A percentile compares a stretch with the other conserved stretches of the same genome.
Conservation (phyloP, 1,139 yeast genomes). For the Hanseniaspora sp. region DNA sequence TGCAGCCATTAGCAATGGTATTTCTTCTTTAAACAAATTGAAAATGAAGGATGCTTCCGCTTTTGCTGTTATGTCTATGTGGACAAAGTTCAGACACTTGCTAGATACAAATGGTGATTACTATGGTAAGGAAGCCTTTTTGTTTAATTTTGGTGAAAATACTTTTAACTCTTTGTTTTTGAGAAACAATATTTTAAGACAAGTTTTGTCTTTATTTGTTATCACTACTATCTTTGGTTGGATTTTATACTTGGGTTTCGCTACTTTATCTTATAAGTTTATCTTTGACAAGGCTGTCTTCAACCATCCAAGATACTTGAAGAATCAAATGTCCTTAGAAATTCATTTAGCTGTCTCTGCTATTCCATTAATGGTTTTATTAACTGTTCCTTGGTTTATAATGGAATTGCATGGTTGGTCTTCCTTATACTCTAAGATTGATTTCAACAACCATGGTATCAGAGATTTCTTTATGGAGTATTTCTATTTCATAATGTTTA, state of each 20-base stretch:
- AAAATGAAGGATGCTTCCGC: slow-evolving; percentile 19
- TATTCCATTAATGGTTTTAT: slow-evolving; percentile 76
- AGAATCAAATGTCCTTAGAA: slow-evolving; percentile 80
- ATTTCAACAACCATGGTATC: slow-evolving; percentile 60
- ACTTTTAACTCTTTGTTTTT: slow-evolving; percentile 54
- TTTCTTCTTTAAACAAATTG: slow-evolving; percentile 16
- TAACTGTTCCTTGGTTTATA: slow-evolving; percentile 84
- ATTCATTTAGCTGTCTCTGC: slow-evolving; percentile 66
- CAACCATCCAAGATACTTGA: slow-evolving; percentile 90
- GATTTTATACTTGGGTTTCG: slow-evolving; percentile 64
- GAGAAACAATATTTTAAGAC: slow-evolving; percentile 65
- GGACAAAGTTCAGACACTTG: slow-evolving; percentile 19
- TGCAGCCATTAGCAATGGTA: background rate
- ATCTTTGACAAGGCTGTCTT: slow-evolving; percentile 81
- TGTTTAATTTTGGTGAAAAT: slow-evolving; percentile 41
- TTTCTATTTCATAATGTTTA: slow-evolving; percentile 74
- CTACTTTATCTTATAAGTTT: slow-evolving; percentile 59
- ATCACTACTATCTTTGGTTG: slow-evolving; percentile 76
- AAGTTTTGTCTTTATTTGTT: slow-evolving; percentile 53
- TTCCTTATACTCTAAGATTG: slow-evolving; percentile 54
- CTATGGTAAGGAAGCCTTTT: slow-evolving; percentile 42
- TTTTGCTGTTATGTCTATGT: slow-evolving; percentile 2
- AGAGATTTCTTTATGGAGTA: slow-evolving; percentile 52
- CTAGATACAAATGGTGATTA: slow-evolving; percentile 27
- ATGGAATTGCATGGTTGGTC: slow-evolving; percentile 77